These are phyloP conservation scores for Lasiodiplodia citricola DNA, from an alignment of 2,329 filamentous ascomycete genomes.

Conservation along the genomic window DNA sequence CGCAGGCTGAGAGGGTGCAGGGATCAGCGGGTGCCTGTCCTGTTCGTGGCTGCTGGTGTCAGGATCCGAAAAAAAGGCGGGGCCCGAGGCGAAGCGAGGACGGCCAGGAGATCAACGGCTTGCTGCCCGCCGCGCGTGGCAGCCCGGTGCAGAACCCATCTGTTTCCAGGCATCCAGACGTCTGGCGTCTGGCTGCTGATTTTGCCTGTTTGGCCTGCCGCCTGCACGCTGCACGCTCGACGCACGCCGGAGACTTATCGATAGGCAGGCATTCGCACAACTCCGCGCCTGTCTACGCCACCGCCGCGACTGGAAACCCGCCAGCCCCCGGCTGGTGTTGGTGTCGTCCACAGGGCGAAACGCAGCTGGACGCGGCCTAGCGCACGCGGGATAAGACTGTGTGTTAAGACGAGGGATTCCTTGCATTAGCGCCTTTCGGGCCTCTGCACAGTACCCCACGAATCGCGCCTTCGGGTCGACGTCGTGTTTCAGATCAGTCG, in stretches of 20 bases:
- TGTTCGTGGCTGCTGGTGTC: constrained; percentile 16
- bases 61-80: constrained; percentile 23
- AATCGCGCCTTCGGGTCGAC: constrained; percentile 28
- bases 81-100: constrained; percentile 20
- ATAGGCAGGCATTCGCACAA: too few species aligned
- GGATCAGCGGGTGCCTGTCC: background rate
- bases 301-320: too few species aligned
- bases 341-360: constrained; percentile 7
- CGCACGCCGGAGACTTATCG: background rate
- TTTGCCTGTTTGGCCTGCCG: constrained; percentile 13
- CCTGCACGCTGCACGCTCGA: background rate
- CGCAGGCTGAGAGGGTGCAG: background rate
- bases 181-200: constrained; percentile 9
- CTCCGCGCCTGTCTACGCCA: too few species aligned
- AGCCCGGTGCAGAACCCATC: background rate
- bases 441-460: constrained; percentile 25
- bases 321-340: too few species aligned
- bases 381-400: constrained; percentile 5
- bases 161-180: constrained; percentile 18
- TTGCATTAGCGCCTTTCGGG: constrained; percentile 19
- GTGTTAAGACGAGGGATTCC: constrained; percentile 25
- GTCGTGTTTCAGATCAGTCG: constrained; percentile 27
- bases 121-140: constrained; percentile 13
- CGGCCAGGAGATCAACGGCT: constrained; percentile 17
- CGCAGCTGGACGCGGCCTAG: background rate